A percentile compares a stretch with the other conserved stretches of the same genome.
Conservation (phyloP, 2,329 filamentous ascomycete genomes). For the Neocatenulostroma microsporum region DNA sequence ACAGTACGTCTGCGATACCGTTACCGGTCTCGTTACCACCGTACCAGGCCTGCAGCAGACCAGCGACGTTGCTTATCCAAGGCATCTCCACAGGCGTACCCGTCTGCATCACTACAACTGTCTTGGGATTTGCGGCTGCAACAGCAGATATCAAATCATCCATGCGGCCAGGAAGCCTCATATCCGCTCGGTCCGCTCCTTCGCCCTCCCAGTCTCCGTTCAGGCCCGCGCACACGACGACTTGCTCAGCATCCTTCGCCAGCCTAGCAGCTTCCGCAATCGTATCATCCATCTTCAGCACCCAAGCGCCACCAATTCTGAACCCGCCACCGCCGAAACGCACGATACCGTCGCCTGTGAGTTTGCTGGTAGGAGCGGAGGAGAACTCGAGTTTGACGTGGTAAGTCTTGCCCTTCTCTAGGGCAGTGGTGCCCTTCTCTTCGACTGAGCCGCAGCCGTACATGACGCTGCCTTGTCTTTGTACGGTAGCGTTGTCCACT, state of each 20-base stretch:
- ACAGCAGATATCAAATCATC: constrained; percentile 61
- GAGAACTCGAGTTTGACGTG: constrained; percentile 53
- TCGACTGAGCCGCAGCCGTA: constrained; percentile 58
- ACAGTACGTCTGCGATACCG: constrained; percentile 68
- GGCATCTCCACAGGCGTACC: constrained; percentile 68
- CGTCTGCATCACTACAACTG: constrained; percentile 67
- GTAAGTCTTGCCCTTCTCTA: constrained; percentile 55
- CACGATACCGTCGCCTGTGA: constrained; percentile 49
- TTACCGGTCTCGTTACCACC: constrained; percentile 82
- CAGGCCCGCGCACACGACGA: constrained; percentile 68
- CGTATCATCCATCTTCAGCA: constrained; percentile 53
- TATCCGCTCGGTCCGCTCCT: constrained; percentile 55
- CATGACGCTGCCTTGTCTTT: constrained; percentile 55
- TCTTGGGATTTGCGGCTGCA: constrained; percentile 58
- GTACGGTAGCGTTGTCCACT: constrained; percentile 56
- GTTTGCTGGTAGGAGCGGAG: constrained; percentile 59
- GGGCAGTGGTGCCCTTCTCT: constrained; percentile 50
- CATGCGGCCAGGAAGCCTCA: constrained; percentile 54
- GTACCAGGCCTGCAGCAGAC: constrained; percentile 71
- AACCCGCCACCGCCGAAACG: constrained; percentile 57
- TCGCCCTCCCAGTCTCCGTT: constrained; percentile 73
- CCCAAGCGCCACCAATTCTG: constrained; percentile 54
- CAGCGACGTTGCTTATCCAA: constrained; percentile 57
- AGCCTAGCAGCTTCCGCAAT: constrained; percentile 59
- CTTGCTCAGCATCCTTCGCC: constrained; percentile 65